Conservation (phyloP, 257 asterid genomes). For the Perilla frutescens region DNA sequence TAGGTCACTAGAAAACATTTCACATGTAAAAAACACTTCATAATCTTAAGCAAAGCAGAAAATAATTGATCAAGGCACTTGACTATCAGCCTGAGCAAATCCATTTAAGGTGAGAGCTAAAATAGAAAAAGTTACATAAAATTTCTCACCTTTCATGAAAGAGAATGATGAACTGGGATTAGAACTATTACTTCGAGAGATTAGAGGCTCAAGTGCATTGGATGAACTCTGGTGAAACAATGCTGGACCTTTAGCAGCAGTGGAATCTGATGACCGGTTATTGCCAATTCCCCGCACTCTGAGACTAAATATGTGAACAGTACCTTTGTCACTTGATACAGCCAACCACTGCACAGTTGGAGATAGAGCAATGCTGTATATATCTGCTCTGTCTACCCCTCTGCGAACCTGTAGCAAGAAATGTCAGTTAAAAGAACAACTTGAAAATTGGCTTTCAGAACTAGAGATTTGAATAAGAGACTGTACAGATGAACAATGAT, state of each 20-base stretch:
- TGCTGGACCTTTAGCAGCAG: constrained; percentile 52
- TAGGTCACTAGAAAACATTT: constrained; percentile 9
- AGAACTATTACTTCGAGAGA: constrained; percentile 70
- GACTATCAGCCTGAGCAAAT: constrained; percentile 30
- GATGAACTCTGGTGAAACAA: constrained; percentile 60
- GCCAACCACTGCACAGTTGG: constrained; percentile 94
- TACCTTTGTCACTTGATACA: constrained; percentile 94
- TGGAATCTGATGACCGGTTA: constrained; percentile 56
- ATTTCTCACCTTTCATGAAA: constrained; percentile 81
- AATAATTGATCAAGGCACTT: constrained; percentile 25
- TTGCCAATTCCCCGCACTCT: constrained; percentile 79
- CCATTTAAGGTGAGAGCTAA: constrained; percentile 6
- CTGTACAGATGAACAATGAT: constrained; percentile 15
- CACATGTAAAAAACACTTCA: constrained; percentile 8
- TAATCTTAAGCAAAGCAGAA: constrained; percentile 14
- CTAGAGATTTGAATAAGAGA: constrained; percentile 9
- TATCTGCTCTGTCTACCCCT: constrained; percentile 89
- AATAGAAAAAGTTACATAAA: constrained; percentile 23
- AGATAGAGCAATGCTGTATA: constrained; percentile 78
- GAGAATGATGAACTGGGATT: constrained; percentile 89
- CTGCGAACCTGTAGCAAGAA: constrained; percentile 79
- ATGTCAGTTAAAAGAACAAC: constrained; percentile 27
- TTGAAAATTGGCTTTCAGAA: constrained; percentile 1
- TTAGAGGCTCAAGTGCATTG: constrained; percentile 72
- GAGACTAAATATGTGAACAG: constrained; percentile 89